Evolutionary conservation across 306 rosid genomes (phyloP).

Genomic region (Canavalia ensiformis): DNA sequence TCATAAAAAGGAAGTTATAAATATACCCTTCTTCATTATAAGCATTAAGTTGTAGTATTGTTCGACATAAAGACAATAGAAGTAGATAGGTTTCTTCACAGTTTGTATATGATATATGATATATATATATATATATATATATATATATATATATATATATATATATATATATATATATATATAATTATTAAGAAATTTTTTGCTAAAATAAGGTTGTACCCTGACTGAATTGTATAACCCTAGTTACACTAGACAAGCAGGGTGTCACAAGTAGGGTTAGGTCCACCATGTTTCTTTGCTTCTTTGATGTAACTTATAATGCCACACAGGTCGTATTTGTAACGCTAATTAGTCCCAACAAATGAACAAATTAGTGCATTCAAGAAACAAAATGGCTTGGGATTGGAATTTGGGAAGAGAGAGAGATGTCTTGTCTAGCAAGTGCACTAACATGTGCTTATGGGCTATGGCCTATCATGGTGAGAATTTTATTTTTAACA

Average conservation of each 20-base stretch:
- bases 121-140: too few species aligned
- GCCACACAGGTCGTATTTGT: not conserved
- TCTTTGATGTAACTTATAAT: slow-evolving; percentile 1
- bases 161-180: too few species aligned
- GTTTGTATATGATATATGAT: too few species aligned
- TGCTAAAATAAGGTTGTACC: not conserved
- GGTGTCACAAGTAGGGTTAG: not conserved
- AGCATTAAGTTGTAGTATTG: too few species aligned
- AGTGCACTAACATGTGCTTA: too few species aligned
- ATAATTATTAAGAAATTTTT: not conserved
- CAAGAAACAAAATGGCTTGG: not conserved
- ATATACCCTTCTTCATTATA: too few species aligned
- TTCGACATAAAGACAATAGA: not conserved
- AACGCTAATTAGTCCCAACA: not conserved
- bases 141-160: too few species aligned
- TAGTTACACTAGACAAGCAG: not conserved
- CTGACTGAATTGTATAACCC: not conserved
- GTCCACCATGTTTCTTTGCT: not conserved
- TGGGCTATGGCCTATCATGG: too few species aligned
- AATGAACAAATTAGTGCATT: not conserved
- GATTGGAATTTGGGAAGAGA: not conserved
- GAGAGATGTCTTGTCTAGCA: too few species aligned
- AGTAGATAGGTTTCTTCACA: not conserved
- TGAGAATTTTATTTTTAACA: too few species aligned
- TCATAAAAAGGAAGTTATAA: too few species aligned